Evolutionary conservation across 1,284 basidiomycete genomes (phyloP), one percentile per base, ranked within the genome.

Genomic region (Rhodotorula sp.): DNA sequence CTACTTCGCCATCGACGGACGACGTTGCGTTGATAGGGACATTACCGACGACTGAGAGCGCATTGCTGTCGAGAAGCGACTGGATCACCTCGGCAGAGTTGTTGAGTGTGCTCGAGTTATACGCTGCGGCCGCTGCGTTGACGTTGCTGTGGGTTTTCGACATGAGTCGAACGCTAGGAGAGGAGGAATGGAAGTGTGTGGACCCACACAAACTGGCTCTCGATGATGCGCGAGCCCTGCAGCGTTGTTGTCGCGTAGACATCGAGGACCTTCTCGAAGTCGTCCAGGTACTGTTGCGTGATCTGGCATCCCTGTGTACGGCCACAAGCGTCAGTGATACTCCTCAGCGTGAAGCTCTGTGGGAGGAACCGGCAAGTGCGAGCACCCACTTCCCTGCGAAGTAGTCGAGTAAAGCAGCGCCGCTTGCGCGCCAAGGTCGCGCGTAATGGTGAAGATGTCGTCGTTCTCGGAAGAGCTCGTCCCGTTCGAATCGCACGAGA

Each of bases 391-490:
- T 10, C 90, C 75, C 58, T 71, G 50, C 1, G 74, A 67, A 10
- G 69, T 71, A 1, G 76, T 46, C 29, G 77, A 77, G 71, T 80
- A 81, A 13, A 80, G 63, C 55, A 81, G 88, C 44, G 90, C 91
- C 56, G 90, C 89, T 37, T 88, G 86, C 0, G 92, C 92, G 10
- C 93, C 93, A 68, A 87, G 84, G 75, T 90, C 87, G 56, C 86
- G 83, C 21, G 91, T 91, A 53, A 91, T 83, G 0, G 90, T 91
- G 81, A 94, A 92, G 64, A 94, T 87, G 80, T 95, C 92, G 61
- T 82, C 79, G 8, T 85, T 83, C 74, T 84, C 79, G n/a, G 80
- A 69, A 64, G 77, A 81, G 27, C 86, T 84, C 9, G 90, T 91
- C 36, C 88, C 86, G 80, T 93, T 92, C 65, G 80, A 79, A 79